phyloP scores from a whole-genome alignment of 352 stramenopile genomes.

The Phytophthora hibernalis region DNA sequence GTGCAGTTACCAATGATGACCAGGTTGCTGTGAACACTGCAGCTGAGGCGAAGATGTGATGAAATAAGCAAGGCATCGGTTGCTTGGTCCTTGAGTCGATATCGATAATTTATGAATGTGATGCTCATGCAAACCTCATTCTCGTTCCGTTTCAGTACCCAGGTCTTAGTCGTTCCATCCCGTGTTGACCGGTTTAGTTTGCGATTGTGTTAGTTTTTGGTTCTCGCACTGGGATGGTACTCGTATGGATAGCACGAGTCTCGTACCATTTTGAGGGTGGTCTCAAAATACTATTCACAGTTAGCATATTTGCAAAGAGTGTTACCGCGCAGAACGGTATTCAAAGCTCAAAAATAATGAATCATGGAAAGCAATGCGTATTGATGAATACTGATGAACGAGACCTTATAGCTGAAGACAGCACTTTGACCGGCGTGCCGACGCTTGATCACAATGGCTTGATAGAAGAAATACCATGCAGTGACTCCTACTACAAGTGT shows the following conservation, averaged over 20 bases:
- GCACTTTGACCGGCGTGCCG: background rate
- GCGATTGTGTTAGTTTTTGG: conserved; percentile 5
- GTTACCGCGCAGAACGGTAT: no score
- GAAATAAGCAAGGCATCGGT: conserved; percentile 6
- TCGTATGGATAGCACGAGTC: no score
- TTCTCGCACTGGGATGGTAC: conserved; percentile 11
- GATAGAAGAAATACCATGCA: background rate
- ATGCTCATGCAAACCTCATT: background rate
- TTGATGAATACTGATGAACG: conserved; percentile 8
- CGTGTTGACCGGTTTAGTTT: background rate
- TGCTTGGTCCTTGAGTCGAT: conserved; percentile 4
- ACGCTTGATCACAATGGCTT: conserved; percentile 1
- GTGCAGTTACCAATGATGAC: background rate
- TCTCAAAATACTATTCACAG: no score
- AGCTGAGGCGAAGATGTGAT: conserved; percentile 1
- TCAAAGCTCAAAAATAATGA: background rate
- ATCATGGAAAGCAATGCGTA: conserved; percentile 2
- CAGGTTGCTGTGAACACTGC: conserved; percentile 8
- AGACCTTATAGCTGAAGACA: background rate
- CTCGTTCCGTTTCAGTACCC: background rate
- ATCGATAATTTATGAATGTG: conserved; percentile 16
- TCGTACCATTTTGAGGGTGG: no score
- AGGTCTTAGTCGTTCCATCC: background rate
- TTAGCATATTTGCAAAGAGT: no score
- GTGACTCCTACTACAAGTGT: background rate